Evolutionary conservation across 1,139 yeast species (phyloP), one percentile per base, ranked within the genome.

Genomic region (Saccharomycopsis phalli): DNA sequence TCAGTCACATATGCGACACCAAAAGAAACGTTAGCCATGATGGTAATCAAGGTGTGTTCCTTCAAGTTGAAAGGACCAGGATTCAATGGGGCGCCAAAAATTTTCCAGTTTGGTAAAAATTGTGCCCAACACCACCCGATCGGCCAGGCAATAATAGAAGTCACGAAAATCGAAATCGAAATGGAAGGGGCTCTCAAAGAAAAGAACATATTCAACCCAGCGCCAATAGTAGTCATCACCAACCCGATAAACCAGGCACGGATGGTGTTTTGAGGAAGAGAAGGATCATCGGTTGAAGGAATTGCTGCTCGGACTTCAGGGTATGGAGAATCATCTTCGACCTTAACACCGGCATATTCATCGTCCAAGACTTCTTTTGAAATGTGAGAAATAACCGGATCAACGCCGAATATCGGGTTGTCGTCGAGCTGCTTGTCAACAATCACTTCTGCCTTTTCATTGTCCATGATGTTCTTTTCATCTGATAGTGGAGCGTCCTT

Each of bases 261-360:
- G 37, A 75, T 51, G 21, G 84, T 77, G 51, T 71, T 73, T 51
- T 74, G 81, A 1, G 76, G 77, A 26, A 74, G 49, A 1, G 61
- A 47, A 1, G 68, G 63, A 53, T 76, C 79, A 53, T 77, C 84
- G 23, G 64, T 60, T 25, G 76, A 68, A 2, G 82, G 81, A 30
- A 78, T 83, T 3, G 81, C 69, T 3, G 82, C 81, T 51, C 84
- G 66, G 30, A 77, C 86, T 54, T 78, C 84, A 0, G 82, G 76
- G 54, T 74, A 75, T 4, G 81, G 79, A 19, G 81, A 74, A 29
- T 42, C 78, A 51, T 73, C 69, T 51, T 65, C 69, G 45, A 65
- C 68, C 18, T 22, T 32, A 13, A 43, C 34, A 18, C 46, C 46
- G 37, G 75, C 66, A 51, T 68, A 68, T 14, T 64, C 71, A 49